Base-by-base conservation (phyloP, 345 rosid species). In the Pistacia atlantica region DNA sequence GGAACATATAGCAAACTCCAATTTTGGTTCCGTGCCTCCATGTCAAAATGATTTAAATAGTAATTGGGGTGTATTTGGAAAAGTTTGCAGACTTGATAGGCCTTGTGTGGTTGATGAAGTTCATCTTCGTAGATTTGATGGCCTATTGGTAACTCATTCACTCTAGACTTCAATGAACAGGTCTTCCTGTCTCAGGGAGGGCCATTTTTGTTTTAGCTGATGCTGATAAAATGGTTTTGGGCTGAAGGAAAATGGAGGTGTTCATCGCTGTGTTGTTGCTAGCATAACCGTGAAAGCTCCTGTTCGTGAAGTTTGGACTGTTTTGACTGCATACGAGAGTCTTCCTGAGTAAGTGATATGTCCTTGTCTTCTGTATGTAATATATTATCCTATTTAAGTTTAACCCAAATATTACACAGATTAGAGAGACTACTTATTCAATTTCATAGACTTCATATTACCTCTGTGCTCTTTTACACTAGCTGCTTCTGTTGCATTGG, bases 281-380 rank as follows among this genome's bases (percentile, higher is more conserved):
- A 95, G 97, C 89, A 93, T 95, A 73, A 95, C 98, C 35, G 97
- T 95, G n/a, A 95, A 92, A 88, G 97, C 99, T 83, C 86, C 95
- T 75, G 95, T 91, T 80, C 90, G 87, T 66, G 96, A 93, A 83
- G 98, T 95, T 70, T 95, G 99, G 99, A 93, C 89, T 78, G 88
- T 93, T 80, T 82, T 95, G 80, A 93, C 98, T 66, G 86, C 92
- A 80, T 95, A 95, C 74, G 97, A 93, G 85, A 95, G 90, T 82
- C 98, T 93, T 82, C 97, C 99, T 25, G 99, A 95, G 99, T 95
- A 88, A 79, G 89, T 74, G 72, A 75, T 67, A 5, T 65, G 17
- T 66, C 28, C 18, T 80, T 65, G 51, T 71, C 46, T 42, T 42
- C 46, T 25, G 25, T 25, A 25, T 25, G 8, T 42, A 42, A 5